These are phyloP conservation scores for Zasmidium cellare DNA, from an alignment of 2,329 filamentous ascomycete species.

Conservation along the genomic window DNA sequence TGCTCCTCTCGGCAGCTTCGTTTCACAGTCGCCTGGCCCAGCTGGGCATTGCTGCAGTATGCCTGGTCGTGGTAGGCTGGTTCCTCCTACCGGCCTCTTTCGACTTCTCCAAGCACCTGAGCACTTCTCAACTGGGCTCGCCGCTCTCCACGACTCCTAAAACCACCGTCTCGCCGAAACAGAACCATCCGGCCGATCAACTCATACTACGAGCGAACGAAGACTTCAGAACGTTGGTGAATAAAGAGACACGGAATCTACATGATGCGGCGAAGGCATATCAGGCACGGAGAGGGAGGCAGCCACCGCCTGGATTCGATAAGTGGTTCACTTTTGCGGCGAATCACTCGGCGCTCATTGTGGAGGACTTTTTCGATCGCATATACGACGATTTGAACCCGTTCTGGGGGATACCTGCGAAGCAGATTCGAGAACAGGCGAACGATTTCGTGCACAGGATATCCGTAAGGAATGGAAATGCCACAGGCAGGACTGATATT, in stretches of 20 bases:
- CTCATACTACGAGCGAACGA: conserved; percentile 38
- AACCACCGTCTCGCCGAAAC: conserved; percentile 18
- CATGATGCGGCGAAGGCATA: conserved; percentile 44
- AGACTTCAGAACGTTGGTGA: conserved; percentile 33
- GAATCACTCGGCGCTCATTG: conserved; percentile 42
- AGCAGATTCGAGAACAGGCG: conserved; percentile 44
- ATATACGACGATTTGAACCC: conserved; percentile 52
- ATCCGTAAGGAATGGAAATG: conserved; percentile 42
- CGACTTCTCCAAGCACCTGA: conserved; percentile 18
- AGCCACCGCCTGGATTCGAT: conserved; percentile 54
- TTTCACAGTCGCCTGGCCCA: conserved; percentile 34
- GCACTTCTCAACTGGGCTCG: conserved; percentile 13
- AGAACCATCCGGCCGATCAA: conserved; percentile 41
- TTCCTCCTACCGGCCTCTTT: conserved; percentile 24
- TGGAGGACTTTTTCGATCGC: conserved; percentile 54
- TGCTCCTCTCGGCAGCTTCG: conserved; percentile 30
- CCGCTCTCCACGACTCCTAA: conserved; percentile 11
- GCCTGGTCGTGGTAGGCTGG: conserved; percentile 25
- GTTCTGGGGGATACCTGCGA: conserved; percentile 49
- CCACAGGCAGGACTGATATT: conserved; percentile 30
- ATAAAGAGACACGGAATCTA: conserved; percentile 39
- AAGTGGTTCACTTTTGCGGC: conserved; percentile 49
- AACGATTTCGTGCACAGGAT: conserved; percentile 40
- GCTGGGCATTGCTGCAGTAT: conserved; percentile 25
- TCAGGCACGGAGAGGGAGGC: conserved; percentile 44